Evolutionary conservation across 1,284 basidiomycete species (phyloP).

Genomic region (Pisolithus thermaeus): DNA sequence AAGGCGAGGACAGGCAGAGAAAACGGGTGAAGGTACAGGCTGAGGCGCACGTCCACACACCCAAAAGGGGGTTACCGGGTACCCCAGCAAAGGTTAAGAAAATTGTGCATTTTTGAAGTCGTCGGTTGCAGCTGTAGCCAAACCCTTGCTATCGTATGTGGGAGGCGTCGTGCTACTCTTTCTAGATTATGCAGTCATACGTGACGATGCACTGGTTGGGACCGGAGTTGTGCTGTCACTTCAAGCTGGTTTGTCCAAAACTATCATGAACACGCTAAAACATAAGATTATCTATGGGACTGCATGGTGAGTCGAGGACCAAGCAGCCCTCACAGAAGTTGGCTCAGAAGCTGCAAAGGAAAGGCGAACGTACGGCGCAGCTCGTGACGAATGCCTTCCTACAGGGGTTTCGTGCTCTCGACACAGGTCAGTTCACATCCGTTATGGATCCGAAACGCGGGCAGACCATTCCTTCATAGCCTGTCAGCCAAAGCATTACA

Average conservation of each 20-base stretch:
- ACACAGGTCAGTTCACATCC: slow-evolving; percentile 52
- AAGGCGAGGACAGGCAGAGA: slow-evolving; percentile 35
- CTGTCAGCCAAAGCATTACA: slow-evolving; percentile 73
- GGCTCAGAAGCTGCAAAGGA: slow-evolving; percentile 39
- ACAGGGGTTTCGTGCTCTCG: slow-evolving; percentile 72
- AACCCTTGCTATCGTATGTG: no score
- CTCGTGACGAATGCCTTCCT: slow-evolving; percentile 68
- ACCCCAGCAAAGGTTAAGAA: slow-evolving; percentile 37
- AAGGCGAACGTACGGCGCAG: slow-evolving; percentile 62
- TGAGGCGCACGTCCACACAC: slow-evolving; percentile 39
- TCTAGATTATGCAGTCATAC: no score
- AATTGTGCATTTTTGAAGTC: slow-evolving; percentile 49
- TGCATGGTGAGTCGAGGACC: slow-evolving; percentile 44
- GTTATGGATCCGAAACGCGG: no score
- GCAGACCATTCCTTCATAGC: slow-evolving; percentile 35
- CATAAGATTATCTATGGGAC: slow-evolving; percentile 63
- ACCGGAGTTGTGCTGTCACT: neutral
- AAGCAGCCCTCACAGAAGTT: neutral
- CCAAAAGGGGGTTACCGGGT: slow-evolving; percentile 35
- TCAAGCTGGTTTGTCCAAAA: neutral
- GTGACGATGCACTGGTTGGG: neutral
- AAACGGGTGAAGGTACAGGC: slow-evolving; percentile 39
- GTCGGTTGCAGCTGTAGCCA: no score
- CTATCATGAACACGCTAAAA: slow-evolving; percentile 22
- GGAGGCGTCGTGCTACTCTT: no score